These are phyloP conservation scores for Microstegium vimineum DNA, from an alignment of 176 grass and related monocot species.

Conservation along the genomic window DNA sequence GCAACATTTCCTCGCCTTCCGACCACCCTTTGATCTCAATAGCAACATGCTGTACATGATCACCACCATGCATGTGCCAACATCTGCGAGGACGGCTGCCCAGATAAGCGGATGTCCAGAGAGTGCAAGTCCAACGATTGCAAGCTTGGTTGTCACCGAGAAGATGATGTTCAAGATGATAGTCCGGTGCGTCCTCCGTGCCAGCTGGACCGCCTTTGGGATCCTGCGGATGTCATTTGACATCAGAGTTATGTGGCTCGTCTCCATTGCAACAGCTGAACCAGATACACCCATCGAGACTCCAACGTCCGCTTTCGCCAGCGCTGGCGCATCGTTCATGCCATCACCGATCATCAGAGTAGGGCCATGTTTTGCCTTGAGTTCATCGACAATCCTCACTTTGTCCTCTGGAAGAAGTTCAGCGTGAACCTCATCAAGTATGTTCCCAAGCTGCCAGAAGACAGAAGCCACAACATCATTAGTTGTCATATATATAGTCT, in stretches of 20 bases:
- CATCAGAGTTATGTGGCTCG: slow-evolving; percentile 92
- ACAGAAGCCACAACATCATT: background rate
- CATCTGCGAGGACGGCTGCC: slow-evolving; percentile 97
- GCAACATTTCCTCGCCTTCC: slow-evolving; percentile 54
- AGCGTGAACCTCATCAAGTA: slow-evolving; percentile 59
- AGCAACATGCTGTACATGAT: slow-evolving; percentile 96
- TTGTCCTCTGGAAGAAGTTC: slow-evolving; percentile 93
- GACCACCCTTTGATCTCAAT: slow-evolving; percentile 40
- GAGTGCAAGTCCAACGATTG: slow-evolving; percentile 61
- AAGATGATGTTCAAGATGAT: slow-evolving; percentile 77
- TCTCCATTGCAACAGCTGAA: slow-evolving; percentile 91
- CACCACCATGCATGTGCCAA: slow-evolving; percentile 90
- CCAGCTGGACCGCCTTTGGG: slow-evolving; percentile 62
- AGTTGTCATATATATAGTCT: background rate
- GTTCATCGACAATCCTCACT: slow-evolving; percentile 67
- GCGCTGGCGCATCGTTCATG: slow-evolving; percentile 91
- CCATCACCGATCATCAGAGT: slow-evolving; percentile 91
- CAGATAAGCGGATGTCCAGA: slow-evolving; percentile 78
- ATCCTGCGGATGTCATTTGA: slow-evolving; percentile 91
- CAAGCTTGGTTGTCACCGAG: slow-evolving; percentile 68
- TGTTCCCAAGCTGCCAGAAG: slow-evolving; percentile 57
- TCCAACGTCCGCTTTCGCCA: slow-evolving; percentile 84
- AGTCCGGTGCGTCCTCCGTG: slow-evolving; percentile 63
- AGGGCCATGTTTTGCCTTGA: slow-evolving; percentile 62
- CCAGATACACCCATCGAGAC: slow-evolving; percentile 97